Base-by-base conservation (phyloP, 2,329 filamentous ascomycete species). In the Amauroascus verrucosus region DNA sequence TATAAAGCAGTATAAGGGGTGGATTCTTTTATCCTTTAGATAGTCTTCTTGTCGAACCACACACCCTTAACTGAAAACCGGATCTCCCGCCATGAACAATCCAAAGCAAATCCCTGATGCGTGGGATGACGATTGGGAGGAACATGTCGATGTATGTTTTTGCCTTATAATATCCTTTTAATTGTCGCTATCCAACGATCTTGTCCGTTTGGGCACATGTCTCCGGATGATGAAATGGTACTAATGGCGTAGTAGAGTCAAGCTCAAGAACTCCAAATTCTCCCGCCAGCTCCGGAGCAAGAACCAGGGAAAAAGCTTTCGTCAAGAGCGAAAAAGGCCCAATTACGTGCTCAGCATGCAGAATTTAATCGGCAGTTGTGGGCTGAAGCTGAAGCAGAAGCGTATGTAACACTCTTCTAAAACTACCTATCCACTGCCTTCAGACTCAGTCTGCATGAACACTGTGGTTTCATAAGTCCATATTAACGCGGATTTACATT, bases 71-170 rank as follows among this genome's bases (percentile, higher is more conserved):
- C 14, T 28, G 13, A 3, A n/a, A n/a, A 18, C 9, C 26, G 7
- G n/a, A 18, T 13, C 43, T 13, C 18, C n/a, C 16, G 38, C 38
- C 16, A 41, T 41, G 38, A 41, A n/a, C 38, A 24, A 41, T 24
- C 38, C 38, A 41, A 41, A 41, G 18, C 18, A 24, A 72, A 67
- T 84, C 55, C 83, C 86, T 35, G 81, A 89, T 67, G 90, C 88
- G 18, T 96, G 91, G 91, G 88, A 91, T 59, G 84, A 95, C 62
- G 87, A 95, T 64, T 97, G 90, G 89, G 87, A 91, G 67, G 72
- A 75, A 5, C 79, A 85, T 65, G 88, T 86, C 54, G 88, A 95
- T 72, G 80, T 83, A 73, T 54, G 64, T 61, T 40, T 37, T 55
- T 56, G 33, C 13, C 35, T 35, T 33, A 33, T 11, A 35, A 24